Percentiles rank a stretch among this genome's conserved stretches.
phyloP scores from a whole-genome alignment of 208 protist species.

The Acanthamoeba royreba region DNA sequence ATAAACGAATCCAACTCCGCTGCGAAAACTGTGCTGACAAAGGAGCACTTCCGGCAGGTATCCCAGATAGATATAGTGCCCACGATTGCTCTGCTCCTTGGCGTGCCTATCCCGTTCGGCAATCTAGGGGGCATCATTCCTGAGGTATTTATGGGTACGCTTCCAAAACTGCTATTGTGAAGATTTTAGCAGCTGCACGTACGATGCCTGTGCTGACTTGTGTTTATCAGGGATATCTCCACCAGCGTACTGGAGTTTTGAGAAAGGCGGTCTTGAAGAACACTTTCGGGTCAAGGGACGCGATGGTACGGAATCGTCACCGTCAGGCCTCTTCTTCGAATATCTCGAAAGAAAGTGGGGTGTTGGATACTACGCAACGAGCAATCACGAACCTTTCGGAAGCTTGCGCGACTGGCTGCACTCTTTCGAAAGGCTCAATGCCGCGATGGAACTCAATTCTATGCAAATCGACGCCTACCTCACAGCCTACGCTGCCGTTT shows the following conservation, averaged over 20 bases:
- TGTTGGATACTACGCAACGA: background rate
- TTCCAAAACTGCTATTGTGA: too few species aligned
- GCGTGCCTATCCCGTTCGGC: conserved; percentile 92
- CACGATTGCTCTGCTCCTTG: conserved; percentile 88
- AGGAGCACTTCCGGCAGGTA: conserved; percentile 49
- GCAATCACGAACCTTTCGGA: background rate
- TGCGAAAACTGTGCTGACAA: background rate
- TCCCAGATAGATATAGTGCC: conserved; percentile 94
- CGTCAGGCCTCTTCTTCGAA: background rate
- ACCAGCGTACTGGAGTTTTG: background rate
- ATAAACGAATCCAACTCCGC: too few species aligned
- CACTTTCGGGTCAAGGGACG: too few species aligned
- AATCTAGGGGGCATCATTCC: conserved; percentile 91
- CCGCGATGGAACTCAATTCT: background rate
- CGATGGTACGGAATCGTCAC: background rate
- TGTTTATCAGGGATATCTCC: background rate
- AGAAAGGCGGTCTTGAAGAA: background rate
- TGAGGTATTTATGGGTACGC: conserved; percentile 69
- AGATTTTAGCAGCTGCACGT: too few species aligned
- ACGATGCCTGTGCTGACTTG: too few species aligned
- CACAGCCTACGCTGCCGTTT: background rate
- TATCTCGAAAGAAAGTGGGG: background rate
- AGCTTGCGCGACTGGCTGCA: background rate
- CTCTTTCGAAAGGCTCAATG: background rate
- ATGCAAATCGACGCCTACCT: conserved; percentile 1